Percentiles rank a stretch among this genome's conserved stretches.
Evolutionary conservation across 2,329 filamentous ascomycete genomes (phyloP).

Genomic region (Aaosphaeria arxii): DNA sequence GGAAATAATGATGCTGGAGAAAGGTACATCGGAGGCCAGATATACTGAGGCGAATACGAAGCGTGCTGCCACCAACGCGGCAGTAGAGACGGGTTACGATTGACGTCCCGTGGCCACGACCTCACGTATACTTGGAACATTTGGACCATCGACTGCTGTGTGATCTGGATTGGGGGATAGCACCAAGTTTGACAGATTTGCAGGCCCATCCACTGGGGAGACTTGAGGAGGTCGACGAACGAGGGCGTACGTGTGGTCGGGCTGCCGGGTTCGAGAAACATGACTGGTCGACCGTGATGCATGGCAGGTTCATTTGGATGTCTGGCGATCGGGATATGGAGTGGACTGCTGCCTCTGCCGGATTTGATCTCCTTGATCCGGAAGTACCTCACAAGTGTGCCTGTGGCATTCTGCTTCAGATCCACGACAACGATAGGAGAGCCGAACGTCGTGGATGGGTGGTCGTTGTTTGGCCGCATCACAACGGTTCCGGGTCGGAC

Average conservation of each 20-base stretch:
- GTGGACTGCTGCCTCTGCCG: background rate
- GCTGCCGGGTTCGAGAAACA: slow-evolving; percentile 10
- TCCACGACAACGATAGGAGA: slow-evolving; percentile 12
- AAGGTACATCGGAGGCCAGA: no score
- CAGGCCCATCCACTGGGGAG: background rate
- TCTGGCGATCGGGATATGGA: no score
- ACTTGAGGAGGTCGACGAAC: slow-evolving; percentile 12
- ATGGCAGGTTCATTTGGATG: no score
- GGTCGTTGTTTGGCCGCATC: slow-evolving; percentile 11
- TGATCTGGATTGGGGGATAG: slow-evolving; percentile 7
- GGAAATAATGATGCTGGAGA: no score
- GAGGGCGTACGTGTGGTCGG: slow-evolving; percentile 14
- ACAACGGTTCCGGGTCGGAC: slow-evolving; percentile 10
- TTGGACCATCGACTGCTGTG: background rate
- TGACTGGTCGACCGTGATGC: slow-evolving; percentile 1
- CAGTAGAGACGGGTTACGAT: no score
- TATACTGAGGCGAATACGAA: no score
- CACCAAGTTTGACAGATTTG: slow-evolving; percentile 16
- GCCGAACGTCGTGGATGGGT: slow-evolving; percentile 9
- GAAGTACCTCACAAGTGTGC: no score
- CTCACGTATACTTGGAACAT: no score
- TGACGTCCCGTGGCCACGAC: no score
- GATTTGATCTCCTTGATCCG: background rate
- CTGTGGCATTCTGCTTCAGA: background rate
- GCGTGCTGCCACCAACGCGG: no score